These are phyloP conservation scores for Bombardia bombarda DNA, from an alignment of 495 filamentous ascomycete species.

Conservation along the genomic window DNA sequence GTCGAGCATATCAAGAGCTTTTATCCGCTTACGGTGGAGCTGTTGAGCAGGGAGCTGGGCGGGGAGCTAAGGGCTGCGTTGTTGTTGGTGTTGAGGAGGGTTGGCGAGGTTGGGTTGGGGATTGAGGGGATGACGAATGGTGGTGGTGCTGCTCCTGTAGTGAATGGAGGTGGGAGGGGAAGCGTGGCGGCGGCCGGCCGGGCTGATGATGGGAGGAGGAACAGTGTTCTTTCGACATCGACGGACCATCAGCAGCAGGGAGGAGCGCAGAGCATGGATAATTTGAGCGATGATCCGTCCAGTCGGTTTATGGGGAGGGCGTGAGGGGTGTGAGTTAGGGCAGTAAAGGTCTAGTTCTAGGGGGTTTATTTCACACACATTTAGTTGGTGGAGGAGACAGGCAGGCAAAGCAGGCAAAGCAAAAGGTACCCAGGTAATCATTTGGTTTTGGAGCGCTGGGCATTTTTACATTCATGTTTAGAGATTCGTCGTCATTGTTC, in stretches of 20 bases:
- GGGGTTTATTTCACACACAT: no score
- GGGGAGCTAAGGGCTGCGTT: constrained; percentile 69
- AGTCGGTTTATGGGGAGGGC: constrained; percentile 14
- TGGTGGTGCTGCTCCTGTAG: no score
- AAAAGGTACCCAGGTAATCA: no score
- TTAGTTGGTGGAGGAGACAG: no score
- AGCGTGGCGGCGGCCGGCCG: constrained; percentile 4
- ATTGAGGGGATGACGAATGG: constrained; percentile 43
- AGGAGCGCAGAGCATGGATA: constrained; percentile 13
- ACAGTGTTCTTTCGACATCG: constrained; percentile 18
- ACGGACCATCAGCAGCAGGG: constrained; percentile 9
- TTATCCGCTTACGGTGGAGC: constrained; percentile 76
- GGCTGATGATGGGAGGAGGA: constrained; percentile 19
- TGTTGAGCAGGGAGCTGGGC: constrained; percentile 76
- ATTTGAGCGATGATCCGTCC: constrained; percentile 19
- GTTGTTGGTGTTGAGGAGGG: constrained; percentile 63
- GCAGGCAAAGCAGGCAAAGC: no score
- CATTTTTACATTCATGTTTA: no score
- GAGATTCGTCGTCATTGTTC: no score
- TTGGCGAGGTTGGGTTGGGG: constrained; percentile 76
- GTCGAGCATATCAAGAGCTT: constrained; percentile 69
- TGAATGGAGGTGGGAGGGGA: no score
- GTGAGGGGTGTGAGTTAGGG: not conserved
- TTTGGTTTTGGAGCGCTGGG: no score
- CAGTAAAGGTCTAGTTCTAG: no score